Evolutionary conservation across 768 basidiomycete species (phyloP).

Genomic region (Mycena epipterygia): DNA sequence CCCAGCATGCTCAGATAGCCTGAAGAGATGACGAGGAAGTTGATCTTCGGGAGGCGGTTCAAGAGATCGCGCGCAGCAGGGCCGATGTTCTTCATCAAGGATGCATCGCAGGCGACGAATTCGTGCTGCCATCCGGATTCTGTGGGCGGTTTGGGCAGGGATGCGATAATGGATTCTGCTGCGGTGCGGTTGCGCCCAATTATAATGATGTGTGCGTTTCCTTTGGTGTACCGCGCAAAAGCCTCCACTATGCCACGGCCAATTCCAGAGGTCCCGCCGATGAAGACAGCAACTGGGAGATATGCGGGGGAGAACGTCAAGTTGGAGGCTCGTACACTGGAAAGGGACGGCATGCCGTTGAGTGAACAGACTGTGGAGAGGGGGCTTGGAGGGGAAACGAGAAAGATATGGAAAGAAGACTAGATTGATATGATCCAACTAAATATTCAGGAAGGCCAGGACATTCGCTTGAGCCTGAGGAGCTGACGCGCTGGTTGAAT

Average conservation of each 20-base stretch:
- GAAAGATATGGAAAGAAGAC: too few species aligned
- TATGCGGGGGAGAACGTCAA: conserved; percentile 39
- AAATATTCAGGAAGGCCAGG: too few species aligned
- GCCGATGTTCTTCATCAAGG: conserved; percentile 55
- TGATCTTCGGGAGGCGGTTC: conserved; percentile 50
- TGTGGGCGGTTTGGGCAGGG: conserved; percentile 45
- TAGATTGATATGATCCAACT: too few species aligned
- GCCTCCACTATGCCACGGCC: conserved; percentile 52
- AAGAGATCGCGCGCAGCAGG: conserved; percentile 46
- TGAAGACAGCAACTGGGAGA: conserved; percentile 43
- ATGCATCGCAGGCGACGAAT: conserved; percentile 57
- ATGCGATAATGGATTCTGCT: conserved; percentile 52
- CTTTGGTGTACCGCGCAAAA: too few species aligned
- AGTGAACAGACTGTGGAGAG: too few species aligned
- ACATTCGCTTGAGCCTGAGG: too few species aligned
- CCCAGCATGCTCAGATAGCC: conserved; percentile 49
- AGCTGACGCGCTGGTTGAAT: too few species aligned
- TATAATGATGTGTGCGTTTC: too few species aligned
- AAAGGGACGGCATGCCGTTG: conserved; percentile 40
- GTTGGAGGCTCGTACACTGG: conserved; percentile 40
- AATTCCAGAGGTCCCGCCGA: conserved; percentile 48
- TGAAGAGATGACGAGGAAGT: conserved; percentile 56
- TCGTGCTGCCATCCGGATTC: conserved; percentile 44
- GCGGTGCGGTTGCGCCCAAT: conserved; percentile 55
- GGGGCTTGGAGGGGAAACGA: too few species aligned